Evolutionary conservation across 164 flowering plant species (phyloP), one percentile per base, ranked within the genome.

Genomic region (Santalum album): DNA sequence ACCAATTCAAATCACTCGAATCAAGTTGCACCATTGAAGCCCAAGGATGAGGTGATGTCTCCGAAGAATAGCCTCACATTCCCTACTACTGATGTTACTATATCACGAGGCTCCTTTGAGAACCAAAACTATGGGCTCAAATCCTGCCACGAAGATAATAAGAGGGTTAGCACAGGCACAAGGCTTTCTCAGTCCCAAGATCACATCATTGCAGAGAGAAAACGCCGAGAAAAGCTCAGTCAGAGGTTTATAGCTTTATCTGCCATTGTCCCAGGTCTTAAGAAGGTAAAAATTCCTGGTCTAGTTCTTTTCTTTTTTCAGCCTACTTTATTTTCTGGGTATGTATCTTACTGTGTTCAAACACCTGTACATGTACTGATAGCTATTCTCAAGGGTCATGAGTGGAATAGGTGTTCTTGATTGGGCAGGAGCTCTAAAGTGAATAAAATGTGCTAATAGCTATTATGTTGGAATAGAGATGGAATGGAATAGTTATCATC

Each of bases 131-230:
- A 50, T 42, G 56, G 42, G 38, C 12, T 70, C 7, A 73, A 72
- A 53, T 49, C 73, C 3, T 49, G 65, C 29, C 83, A 75, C 27
- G 82, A 60, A 17, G 42, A 38, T 14, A 29, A n/a, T n/a, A 80
- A 71, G 61, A 74, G 70, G 57, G 26, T 44, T 26, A 65, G 7
- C 66, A 48, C 69, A 15, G 43, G 54, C 24, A 29, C 64, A 18
- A 70, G 74, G 24, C 59, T 64, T 7, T 14, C 81, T 23, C 72
- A 65, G 19, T 43, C 79, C 35, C 78, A 71, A 58, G 89, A 84
- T 56, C 96, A 87, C 50, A 66, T 81, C 19, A 43, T 84, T 6
- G 91, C 96, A 14, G 96, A 87, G 64, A 78, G 92, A 60, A 84
- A 75, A 53, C 66, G 96, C 22, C 55, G 96, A 40, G 92, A 84